Evolutionary conservation across 208 protist genomes (phyloP), one percentile per base, ranked within the genome.

Genomic region (Wallacemonas sp.): DNA sequence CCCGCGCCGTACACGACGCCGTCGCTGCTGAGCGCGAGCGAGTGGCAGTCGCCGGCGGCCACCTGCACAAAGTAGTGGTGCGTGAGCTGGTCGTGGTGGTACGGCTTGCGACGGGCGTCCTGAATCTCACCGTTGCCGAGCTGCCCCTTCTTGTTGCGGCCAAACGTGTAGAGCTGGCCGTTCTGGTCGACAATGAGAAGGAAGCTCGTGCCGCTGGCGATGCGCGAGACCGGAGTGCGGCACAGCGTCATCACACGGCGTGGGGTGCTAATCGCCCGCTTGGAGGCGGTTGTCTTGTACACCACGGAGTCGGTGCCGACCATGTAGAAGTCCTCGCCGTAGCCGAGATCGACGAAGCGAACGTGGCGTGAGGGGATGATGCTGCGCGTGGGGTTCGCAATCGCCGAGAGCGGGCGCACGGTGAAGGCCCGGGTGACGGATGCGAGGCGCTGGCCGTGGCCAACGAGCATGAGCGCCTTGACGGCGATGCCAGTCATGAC

Each of bases 241-340:
- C 75, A 79, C 22, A 96, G 78, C 28, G 86, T 79, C 86, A 93
- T 93, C 61, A 96, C 86, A 18, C 86, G 79, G 29, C 91, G 85
- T 2, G 91, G 91, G 3, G 91, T 96, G 77, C 84, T 86, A 29
- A 94, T 67, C 2, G 78, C 68, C 4, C 79, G 74, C 57, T 81
- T 80, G 33, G 84, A 92, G 22, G 84, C 83, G 12, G 84, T 85
- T 0, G 84, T 91, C 72, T 96, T 96, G 71, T 94, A 96, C 52
- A 96, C 64, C 10, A 87, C 79, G 11, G 83, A 87, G 69, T 96
- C 91, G 4, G 68, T 88, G 48, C 87, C 91, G 2, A 96, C 78
- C 87, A 96, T 94, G 71, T 89, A 94, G 75, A 84, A 92, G 64
- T 96, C 91, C 50, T 92, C 85, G 16, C 79, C 79, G 61, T 91